A percentile compares a stretch with the other conserved stretches of the same genome.
Evolutionary conservation across 2,329 filamentous ascomycete genomes (phyloP).

Genomic region (Calycina herbarum): DNA sequence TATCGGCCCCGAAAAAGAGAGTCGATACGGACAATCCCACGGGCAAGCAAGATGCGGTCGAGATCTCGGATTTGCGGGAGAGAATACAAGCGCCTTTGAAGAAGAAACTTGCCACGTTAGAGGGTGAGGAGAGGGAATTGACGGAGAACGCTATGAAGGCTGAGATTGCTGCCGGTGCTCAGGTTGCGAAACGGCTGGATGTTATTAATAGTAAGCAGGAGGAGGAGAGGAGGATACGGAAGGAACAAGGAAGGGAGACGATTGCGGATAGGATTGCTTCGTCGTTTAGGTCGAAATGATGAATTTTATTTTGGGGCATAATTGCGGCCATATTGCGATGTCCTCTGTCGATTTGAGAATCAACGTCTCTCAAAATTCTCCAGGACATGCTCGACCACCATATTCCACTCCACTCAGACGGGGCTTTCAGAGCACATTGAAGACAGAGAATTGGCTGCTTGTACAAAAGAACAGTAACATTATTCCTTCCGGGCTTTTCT

Average conservation of each 20-base stretch:
- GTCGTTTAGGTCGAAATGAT: constrained; percentile 5
- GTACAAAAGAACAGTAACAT: not conserved
- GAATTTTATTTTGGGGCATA: not conserved
- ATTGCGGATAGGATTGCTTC: constrained; percentile 39
- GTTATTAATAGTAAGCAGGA: constrained; percentile 57
- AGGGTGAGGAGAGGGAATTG: constrained; percentile 56
- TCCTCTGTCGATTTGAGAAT: not conserved
- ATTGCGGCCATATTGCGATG: not conserved
- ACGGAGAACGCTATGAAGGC: constrained; percentile 65
- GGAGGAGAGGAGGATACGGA: constrained; percentile 53
- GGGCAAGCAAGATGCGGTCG: constrained; percentile 21
- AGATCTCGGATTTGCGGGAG: constrained; percentile 41
- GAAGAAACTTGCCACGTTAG: constrained; percentile 57
- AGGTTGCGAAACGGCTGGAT: constrained; percentile 58
- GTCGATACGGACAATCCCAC: constrained; percentile 10
- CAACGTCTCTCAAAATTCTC: not conserved
- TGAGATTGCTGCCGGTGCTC: constrained; percentile 59
- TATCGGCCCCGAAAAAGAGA: constrained; percentile 37
- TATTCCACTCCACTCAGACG: no score
- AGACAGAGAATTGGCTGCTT: not conserved
- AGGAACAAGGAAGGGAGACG: constrained; percentile 52
- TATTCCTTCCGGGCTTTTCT: not conserved
- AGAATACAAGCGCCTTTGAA: constrained; percentile 54
- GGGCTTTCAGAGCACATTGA: not conserved
- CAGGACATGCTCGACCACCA: not conserved